A percentile compares a stretch with the other conserved stretches of the same genome.
phyloP scores from a whole-genome alignment of 2,329 filamentous ascomycete genomes.

The Chaetomium globosum region DNA sequence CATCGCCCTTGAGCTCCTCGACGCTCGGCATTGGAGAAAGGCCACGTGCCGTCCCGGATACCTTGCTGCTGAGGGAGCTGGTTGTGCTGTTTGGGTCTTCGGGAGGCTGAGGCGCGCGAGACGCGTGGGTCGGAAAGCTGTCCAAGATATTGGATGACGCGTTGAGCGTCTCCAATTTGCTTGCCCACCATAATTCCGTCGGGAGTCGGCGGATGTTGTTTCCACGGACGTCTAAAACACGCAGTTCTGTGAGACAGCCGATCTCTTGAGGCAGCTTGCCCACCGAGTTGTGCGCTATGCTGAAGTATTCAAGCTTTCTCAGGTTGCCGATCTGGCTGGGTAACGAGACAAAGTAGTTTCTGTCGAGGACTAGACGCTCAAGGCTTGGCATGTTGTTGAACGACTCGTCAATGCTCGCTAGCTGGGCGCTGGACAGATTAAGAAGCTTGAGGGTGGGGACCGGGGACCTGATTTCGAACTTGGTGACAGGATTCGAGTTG shows the following conservation, averaged over 20 bases:
- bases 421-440: conserved; percentile 87
- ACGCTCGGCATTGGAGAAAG: conserved; percentile 68
- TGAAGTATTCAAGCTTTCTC: conserved; percentile 83
- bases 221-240: conserved; percentile 82
- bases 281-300: conserved; percentile 88
- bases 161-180: conserved; percentile 86
- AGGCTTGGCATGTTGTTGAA: conserved; percentile 87
- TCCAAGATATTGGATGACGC: conserved; percentile 93
- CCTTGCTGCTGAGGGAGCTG: conserved; percentile 45
- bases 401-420: conserved; percentile 84
- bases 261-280: conserved; percentile 84
- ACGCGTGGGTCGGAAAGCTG: conserved; percentile 83
- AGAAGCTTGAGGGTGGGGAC: conserved; percentile 82
- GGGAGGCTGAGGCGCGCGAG: conserved; percentile 65
- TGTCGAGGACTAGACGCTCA: conserved; percentile 85
- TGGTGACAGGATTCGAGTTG: conserved; percentile 93
- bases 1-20: conserved; percentile 69
- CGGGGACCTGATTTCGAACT: conserved; percentile 78
- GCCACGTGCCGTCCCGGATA: conserved; percentile 41
- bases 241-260: conserved; percentile 81
- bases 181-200: conserved; percentile 94
- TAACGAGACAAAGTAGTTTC: conserved; percentile 92
- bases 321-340: conserved; percentile 84
- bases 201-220: conserved; percentile 91
- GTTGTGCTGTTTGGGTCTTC: conserved; percentile 54